phyloP scores from a whole-genome alignment of 176 grass and related monocot species.

The Oryza punctata region DNA sequence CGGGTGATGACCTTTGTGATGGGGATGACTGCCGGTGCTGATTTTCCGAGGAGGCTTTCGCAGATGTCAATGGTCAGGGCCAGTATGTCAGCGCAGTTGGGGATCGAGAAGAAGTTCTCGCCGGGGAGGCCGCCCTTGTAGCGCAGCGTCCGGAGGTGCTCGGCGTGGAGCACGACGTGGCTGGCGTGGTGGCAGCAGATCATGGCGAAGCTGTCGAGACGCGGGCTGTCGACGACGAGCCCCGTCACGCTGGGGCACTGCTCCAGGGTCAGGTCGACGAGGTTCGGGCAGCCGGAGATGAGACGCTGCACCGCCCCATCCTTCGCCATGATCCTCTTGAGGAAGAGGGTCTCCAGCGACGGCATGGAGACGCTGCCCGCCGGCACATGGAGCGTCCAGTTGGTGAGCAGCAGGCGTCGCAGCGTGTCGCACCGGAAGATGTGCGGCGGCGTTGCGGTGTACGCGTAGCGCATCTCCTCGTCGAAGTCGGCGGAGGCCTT shows the following conservation, averaged over 20 bases:
- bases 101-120: not conserved
- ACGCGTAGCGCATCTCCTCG: no score
- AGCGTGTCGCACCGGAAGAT: not conserved
- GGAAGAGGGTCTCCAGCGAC: not conserved
- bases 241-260: not conserved
- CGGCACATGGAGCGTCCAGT: not conserved
- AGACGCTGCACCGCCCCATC: not conserved
- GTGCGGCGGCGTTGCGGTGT: not conserved
- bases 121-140: slow-evolving; percentile 3
- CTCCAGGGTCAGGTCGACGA: slow-evolving; percentile 12
- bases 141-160: not conserved
- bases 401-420: not conserved
- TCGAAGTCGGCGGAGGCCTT: not conserved
- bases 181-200: slow-evolving; percentile 15
- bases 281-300: not conserved
- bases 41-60: not conserved
- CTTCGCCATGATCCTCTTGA: not conserved
- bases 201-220: slow-evolving; percentile 13
- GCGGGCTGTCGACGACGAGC: not conserved
- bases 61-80: not conserved
- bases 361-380: not conserved
- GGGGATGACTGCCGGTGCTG: not conserved
- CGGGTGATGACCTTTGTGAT: not conserved
- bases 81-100: not conserved
- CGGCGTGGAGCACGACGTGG: not conserved